These are phyloP conservation scores for Teunomyces lycoperdinae DNA, from an alignment of 805 yeast species.

Conservation along the genomic window DNA sequence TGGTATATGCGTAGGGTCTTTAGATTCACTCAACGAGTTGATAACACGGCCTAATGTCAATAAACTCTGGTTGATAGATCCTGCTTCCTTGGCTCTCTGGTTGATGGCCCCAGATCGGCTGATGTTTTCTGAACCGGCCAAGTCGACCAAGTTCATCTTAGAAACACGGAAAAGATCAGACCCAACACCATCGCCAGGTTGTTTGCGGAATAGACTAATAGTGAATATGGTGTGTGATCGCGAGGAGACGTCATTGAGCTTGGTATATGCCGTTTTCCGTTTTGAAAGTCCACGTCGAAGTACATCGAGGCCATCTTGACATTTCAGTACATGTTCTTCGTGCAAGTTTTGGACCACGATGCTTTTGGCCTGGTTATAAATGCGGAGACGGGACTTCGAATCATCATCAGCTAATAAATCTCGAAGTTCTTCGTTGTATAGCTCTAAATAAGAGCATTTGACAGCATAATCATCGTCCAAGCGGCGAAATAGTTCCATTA, in stretches of 20 bases:
- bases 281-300: slow-evolving; percentile 55
- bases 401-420: slow-evolving; percentile 62
- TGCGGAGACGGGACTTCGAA: slow-evolving; percentile 24
- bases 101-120: slow-evolving; percentile 82
- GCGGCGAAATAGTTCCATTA: slow-evolving; percentile 49
- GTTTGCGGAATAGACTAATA: slow-evolving; percentile 50
- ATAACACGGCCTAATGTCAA: slow-evolving; percentile 88
- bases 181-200: slow-evolving; percentile 20
- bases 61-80: slow-evolving; percentile 84
- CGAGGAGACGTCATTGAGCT: slow-evolving; percentile 69
- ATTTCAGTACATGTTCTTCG: slow-evolving; percentile 54
- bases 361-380: slow-evolving; percentile 17
- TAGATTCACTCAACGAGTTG: slow-evolving; percentile 44
- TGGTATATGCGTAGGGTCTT: slow-evolving; percentile 60
- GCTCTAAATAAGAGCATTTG: slow-evolving; percentile 76
- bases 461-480: slow-evolving; percentile 59
- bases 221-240: slow-evolving; percentile 79
- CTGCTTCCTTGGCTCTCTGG: slow-evolving; percentile 89
- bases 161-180: slow-evolving; percentile 40
- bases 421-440: slow-evolving; percentile 81
- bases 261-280: slow-evolving; percentile 69
- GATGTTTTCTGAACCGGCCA: slow-evolving; percentile 94
- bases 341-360: slow-evolving; percentile 63
- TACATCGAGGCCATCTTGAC: slow-evolving; percentile 54
- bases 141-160: slow-evolving; percentile 81